Evolutionary conservation across 2,329 filamentous ascomycete species (phyloP).

Genomic region (Kalmusia sp.): DNA sequence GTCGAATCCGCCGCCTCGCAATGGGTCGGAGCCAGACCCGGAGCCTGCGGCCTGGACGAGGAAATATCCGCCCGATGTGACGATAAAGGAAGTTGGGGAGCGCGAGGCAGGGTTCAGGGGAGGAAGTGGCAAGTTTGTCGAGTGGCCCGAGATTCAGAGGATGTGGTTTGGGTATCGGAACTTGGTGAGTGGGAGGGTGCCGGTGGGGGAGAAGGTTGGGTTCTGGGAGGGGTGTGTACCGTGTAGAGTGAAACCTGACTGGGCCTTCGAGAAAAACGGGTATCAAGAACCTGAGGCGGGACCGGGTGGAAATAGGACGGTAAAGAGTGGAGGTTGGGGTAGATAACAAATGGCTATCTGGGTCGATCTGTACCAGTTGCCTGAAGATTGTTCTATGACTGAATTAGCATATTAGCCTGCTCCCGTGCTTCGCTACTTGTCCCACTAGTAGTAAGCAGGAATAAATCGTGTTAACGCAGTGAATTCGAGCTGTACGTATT

Average conservation of each 20-base stretch:
- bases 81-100: conserved; percentile 25
- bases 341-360: not conserved
- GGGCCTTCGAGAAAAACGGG: conserved; percentile 28
- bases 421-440: too few species aligned
- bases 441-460: too few species aligned
- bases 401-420: too few species aligned
- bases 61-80: conserved; percentile 32
- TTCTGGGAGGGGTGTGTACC: conserved; percentile 33
- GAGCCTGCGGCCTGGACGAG: conserved; percentile 27
- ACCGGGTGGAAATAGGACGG: conserved; percentile 6
- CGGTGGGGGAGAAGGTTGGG: conserved; percentile 21
- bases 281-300: conserved; percentile 29
- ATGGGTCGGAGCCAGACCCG: conserved; percentile 22
- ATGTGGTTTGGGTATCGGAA: conserved; percentile 37
- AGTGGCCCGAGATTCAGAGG: conserved; percentile 32
- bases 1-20: conserved; percentile 25
- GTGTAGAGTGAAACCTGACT: conserved; percentile 26
- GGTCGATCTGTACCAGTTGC: too few species aligned
- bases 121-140: conserved; percentile 25
- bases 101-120: conserved; percentile 29
- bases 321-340: not conserved
- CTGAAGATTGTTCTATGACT: too few species aligned
- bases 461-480: too few species aligned
- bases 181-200: conserved; percentile 27
- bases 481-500: too few species aligned